A percentile compares a stretch with the other conserved stretches of the same genome.
phyloP scores from a whole-genome alignment of 2,329 filamentous ascomycete species.

The Talaromyces sp. region DNA sequence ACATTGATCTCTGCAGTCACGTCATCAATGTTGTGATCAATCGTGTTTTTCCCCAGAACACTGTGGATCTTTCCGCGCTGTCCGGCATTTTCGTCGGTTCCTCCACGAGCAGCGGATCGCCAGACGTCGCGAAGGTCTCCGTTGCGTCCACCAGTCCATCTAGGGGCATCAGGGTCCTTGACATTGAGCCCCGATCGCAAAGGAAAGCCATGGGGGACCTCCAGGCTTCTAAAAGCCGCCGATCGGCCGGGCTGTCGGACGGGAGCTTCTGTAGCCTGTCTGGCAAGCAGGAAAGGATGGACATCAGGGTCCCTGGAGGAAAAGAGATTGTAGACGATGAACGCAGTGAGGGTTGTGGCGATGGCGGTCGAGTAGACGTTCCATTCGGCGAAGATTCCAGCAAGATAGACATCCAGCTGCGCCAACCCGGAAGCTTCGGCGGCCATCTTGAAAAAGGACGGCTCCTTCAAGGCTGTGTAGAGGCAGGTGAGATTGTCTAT shows the following conservation, averaged over 20 bases:
- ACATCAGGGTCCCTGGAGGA: conserved; percentile 75
- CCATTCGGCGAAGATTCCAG: conserved; percentile 70
- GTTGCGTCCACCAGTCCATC: conserved; percentile 76
- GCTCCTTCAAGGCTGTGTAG: conserved; percentile 3
- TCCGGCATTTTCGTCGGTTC: conserved; percentile 52
- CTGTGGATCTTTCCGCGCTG: conserved; percentile 69
- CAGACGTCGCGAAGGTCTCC: conserved; percentile 91
- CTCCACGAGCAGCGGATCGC: conserved; percentile 64
- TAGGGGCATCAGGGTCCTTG: conserved; percentile 70
- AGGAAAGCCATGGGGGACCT: conserved; percentile 78
- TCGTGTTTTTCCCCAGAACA: conserved; percentile 66
- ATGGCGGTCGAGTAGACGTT: conserved; percentile 72
- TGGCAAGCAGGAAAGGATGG: conserved; percentile 82
- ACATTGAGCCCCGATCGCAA: conserved; percentile 73
- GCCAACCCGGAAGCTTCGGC: conserved; percentile 51
- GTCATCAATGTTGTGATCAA: conserved; percentile 66
- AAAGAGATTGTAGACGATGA: conserved; percentile 67
- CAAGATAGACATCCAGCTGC: conserved; percentile 65
- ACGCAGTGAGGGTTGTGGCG: conserved; percentile 57
- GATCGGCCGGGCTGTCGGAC: conserved; percentile 82
- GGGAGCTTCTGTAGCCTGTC: conserved; percentile 71
- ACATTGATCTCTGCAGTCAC: conserved; percentile 82
- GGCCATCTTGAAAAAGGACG: conserved; percentile 24
- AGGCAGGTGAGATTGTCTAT: conserved; percentile 7
- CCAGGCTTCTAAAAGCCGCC: conserved; percentile 75